Conservation (phyloP, 2,329 filamentous ascomycete species). For the Arthrobotrys sphaeroides region DNA sequence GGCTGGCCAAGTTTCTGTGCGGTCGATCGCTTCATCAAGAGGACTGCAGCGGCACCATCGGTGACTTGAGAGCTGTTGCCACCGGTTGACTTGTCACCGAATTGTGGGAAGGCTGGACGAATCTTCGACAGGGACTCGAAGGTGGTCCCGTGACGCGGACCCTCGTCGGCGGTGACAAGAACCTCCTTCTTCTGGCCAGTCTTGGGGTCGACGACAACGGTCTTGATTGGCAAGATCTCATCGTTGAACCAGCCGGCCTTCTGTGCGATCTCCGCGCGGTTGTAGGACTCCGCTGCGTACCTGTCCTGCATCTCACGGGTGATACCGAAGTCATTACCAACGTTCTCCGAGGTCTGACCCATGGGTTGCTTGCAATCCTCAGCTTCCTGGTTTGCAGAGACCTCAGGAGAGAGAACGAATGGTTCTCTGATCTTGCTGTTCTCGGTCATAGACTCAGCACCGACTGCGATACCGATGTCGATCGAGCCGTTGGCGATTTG, state of each 20-base stretch:
- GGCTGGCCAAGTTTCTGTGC: conserved; percentile 87
- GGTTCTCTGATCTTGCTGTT: conserved; percentile 75
- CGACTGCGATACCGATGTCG: conserved; percentile 84
- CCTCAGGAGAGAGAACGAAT: conserved; percentile 76
- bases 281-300: conserved; percentile 87
- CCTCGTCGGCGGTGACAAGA: conserved; percentile 85
- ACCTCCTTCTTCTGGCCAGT: conserved; percentile 79
- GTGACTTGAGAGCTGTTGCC: conserved; percentile 96
- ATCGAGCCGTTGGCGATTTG: conserved; percentile 83
- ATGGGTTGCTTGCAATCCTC: conserved; percentile 91
- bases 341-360: conserved; percentile 98
- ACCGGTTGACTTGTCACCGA: conserved; percentile 84
- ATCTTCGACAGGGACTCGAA: conserved; percentile 84
- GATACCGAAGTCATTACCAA: conserved; percentile 88
- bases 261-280: conserved; percentile 86
- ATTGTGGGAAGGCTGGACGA: conserved; percentile 87
- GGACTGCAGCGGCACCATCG: conserved; percentile 86
- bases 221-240: conserved; percentile 89
- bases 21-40: conserved; percentile 93
- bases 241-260: conserved; percentile 91
- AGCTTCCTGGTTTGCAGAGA: conserved; percentile 77
- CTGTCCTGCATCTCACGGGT: conserved; percentile 80
- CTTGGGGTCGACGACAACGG: conserved; percentile 83
- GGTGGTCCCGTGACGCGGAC: conserved; percentile 88
- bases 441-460: conserved; percentile 86